Evolutionary conservation across 1,284 basidiomycete species (phyloP).

Genomic region (Phaffia rhodozyma): DNA sequence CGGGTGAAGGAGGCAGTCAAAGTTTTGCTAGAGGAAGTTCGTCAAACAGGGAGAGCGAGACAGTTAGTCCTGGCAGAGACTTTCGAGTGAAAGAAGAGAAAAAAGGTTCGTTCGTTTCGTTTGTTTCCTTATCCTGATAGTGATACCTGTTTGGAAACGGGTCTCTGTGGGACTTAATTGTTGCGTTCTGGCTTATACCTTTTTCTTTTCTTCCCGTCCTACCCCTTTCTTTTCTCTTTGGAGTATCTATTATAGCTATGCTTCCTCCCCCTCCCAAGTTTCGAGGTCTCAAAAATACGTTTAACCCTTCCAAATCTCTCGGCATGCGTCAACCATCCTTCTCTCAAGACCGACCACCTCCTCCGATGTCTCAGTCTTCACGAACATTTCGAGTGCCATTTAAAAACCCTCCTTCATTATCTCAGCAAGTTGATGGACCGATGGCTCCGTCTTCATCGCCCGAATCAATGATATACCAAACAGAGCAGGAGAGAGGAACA

Average conservation of each 20-base stretch:
- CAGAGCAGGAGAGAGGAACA: neutral
- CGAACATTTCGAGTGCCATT: neutral
- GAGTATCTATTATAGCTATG: neutral
- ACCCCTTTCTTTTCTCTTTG: neutral
- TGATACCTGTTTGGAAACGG: too few relatives aligned
- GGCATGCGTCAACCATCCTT: neutral
- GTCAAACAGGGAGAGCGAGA: too few relatives aligned
- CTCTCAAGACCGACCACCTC: neutral
- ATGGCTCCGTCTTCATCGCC: neutral
- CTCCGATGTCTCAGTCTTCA: neutral
- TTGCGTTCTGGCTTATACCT: neutral
- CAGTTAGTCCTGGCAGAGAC: too few relatives aligned
- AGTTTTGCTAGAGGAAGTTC: neutral
- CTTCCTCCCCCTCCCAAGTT: constrained; percentile 4
- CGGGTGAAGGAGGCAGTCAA: neutral
- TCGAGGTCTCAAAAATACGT: constrained; percentile 1
- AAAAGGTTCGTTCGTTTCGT: too few relatives aligned
- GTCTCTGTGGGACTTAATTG: too few relatives aligned
- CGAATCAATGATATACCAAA: neutral
- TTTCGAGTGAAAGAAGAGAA: too few relatives aligned
- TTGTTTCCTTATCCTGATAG: too few relatives aligned
- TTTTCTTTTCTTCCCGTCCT: neutral
- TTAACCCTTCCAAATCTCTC: constrained; percentile 1
- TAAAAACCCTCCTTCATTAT: neutral
- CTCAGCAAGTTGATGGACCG: neutral